phyloP scores from a whole-genome alignment of 1,139 yeast genomes.

The Yamadazyma epiphylla region DNA sequence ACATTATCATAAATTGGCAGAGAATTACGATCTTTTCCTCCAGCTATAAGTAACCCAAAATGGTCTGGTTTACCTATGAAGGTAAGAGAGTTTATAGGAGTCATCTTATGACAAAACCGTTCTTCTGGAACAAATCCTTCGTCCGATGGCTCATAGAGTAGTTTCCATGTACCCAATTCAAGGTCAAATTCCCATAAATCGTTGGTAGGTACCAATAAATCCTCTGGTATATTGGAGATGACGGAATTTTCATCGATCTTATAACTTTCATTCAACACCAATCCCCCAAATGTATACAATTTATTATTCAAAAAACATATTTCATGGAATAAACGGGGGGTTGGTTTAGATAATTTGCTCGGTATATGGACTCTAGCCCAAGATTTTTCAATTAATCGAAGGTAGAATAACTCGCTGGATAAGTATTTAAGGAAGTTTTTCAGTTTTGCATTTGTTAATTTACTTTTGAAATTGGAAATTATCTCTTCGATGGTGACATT shows the following conservation, averaged over 20 bases:
- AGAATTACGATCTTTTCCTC: slow-evolving; percentile 52
- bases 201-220: slow-evolving; percentile 43
- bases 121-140: slow-evolving; percentile 32
- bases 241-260: slow-evolving; percentile 6
- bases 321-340: slow-evolving; percentile 59
- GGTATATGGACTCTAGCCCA: slow-evolving; percentile 44
- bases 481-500: slow-evolving; percentile 32
- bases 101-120: slow-evolving; percentile 52
- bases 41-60: slow-evolving; percentile 54
- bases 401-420: slow-evolving; percentile 53
- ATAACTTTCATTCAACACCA: slow-evolving; percentile 22
- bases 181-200: slow-evolving; percentile 68
- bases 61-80: slow-evolving; percentile 45
- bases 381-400: slow-evolving; percentile 51
- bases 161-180: slow-evolving; percentile 47
- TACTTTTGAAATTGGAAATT: slow-evolving; percentile 22
- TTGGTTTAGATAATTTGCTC: slow-evolving; percentile 25
- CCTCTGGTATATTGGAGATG: slow-evolving; percentile 4
- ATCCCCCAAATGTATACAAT: slow-evolving; percentile 63
- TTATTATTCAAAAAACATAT: slow-evolving; percentile 46
- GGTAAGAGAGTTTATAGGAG: slow-evolving; percentile 38
- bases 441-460: slow-evolving; percentile 22
- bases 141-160: slow-evolving; percentile 28
- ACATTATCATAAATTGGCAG: slow-evolving; percentile 39
- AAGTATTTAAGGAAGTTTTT: slow-evolving; percentile 40